Base-by-base conservation (phyloP, 2,329 filamentous ascomycete species). In the Nemania diffusa region DNA sequence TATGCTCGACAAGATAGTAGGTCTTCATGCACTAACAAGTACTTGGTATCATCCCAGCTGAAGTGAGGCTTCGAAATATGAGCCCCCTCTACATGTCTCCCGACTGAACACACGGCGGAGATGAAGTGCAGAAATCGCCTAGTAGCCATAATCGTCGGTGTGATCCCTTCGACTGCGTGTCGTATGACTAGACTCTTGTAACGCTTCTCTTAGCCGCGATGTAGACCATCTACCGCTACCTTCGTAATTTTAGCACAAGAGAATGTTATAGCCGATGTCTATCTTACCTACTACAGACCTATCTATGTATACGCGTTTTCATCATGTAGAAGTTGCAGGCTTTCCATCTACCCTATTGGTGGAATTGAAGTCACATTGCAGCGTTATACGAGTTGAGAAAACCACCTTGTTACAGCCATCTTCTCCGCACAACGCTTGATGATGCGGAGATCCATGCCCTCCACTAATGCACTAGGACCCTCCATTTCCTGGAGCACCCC, bases 21-120 rank as follows among this genome's bases (percentile, higher is more conserved):
- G 5, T n/a, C 8, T 64, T 34, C 22, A 42, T 62, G 5, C 13
- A 68, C 70, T 70, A 27, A 75, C 74, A 76, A 62, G 34, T 73
- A 68, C 42, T 71, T 70, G 3, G 68, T 74, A 2, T 70, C 69
- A 2, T 68, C 58, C 73, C 73, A 76, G 15, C 69, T 46, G 53
- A 76, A 69, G 17, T 34, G 27, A n/a, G 62, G 57, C 20, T 42
- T 62, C 11, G 50, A 22, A 1, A 52, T 52, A 66, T 6, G 37
- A n/a, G 55, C 34, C 9, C 58, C 57, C 17, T 17, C 11, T 22
- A 29, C 61, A 26, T 51, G 22, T 22, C 15, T 15, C n/a, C 40
- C 17, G 24, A 40, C 37, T 11, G 58, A 37, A n/a, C 22, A 15
- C 17, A 67, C 29, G 9, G 17, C 51, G 27, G 24, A 61, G 20